A percentile compares a stretch with the other conserved stretches of the same genome.
phyloP scores from a whole-genome alignment of 495 filamentous ascomycete genomes.

The Sordaria brevicollis region DNA sequence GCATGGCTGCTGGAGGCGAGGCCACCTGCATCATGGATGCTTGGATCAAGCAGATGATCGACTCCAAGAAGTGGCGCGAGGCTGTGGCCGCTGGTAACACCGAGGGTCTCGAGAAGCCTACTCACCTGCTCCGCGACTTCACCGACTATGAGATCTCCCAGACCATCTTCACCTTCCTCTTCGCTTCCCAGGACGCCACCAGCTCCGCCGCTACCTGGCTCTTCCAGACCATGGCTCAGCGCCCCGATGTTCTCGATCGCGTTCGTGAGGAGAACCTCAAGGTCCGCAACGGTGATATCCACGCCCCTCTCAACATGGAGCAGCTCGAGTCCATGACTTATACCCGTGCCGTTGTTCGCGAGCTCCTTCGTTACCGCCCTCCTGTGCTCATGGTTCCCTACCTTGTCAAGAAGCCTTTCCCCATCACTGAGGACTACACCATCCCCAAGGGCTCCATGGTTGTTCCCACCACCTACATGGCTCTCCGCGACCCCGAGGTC shows the following conservation, averaged over 20 bases:
- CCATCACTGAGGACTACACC: constrained; percentile 78
- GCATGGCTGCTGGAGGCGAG: constrained; percentile 85
- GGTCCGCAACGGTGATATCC: constrained; percentile 65
- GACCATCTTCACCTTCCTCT: constrained; percentile 95
- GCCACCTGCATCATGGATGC: constrained; percentile 87
- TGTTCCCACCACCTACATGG: constrained; percentile 79
- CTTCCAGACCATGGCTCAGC: constrained; percentile 90
- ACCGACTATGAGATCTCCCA: constrained; percentile 87
- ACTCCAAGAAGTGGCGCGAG: constrained; percentile 69
- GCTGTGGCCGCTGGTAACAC: constrained; percentile 56
- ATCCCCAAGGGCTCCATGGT: constrained; percentile 93
- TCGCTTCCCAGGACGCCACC: constrained; percentile 95
- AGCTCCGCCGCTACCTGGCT: constrained; percentile 89
- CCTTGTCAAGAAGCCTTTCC: constrained; percentile 89
- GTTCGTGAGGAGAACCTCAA: constrained; percentile 85
- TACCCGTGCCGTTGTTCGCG: constrained; percentile 86
- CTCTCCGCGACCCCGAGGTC: constrained; percentile 86
- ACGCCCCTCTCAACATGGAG: constrained; percentile 64
- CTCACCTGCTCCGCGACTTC: constrained; percentile 73
- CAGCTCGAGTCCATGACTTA: constrained; percentile 81
- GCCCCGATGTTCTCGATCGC: constrained; percentile 80
- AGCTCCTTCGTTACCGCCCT: constrained; percentile 88
- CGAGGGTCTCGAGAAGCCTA: constrained; percentile 66
- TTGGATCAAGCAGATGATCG: constrained; percentile 80
- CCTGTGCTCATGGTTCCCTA: constrained; percentile 98